Conservation (phyloP, 306 rosid genomes). For the Coriaria nepalensis region DNA sequence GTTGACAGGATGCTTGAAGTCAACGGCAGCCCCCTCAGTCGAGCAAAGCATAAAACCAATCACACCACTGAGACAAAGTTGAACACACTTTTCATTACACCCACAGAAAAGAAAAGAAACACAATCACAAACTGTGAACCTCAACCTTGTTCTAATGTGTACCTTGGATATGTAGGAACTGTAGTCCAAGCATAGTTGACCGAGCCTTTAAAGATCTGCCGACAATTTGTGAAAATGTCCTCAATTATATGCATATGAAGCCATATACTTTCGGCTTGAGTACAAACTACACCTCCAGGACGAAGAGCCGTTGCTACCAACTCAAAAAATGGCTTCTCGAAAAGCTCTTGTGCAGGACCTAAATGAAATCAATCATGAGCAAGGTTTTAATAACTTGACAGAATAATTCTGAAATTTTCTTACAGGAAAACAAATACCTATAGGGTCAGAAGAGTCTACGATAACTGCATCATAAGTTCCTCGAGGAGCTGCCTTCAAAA, state of each 20-base stretch:
- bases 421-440: constrained; percentile 33
- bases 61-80: constrained; percentile 62
- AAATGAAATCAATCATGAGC: constrained; percentile 9
- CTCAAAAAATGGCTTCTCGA: constrained; percentile 78
- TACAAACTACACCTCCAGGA: constrained; percentile 93
- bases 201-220: constrained; percentile 85
- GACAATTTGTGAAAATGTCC: constrained; percentile 71
- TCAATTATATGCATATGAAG: constrained; percentile 95
- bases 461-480: constrained; percentile 90
- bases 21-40: constrained; percentile 85
- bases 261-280: constrained; percentile 99
- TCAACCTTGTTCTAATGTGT: neutral
- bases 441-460: constrained; percentile 96
- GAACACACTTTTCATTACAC: neutral
- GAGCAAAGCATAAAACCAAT: constrained; percentile 99
- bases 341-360: constrained; percentile 99
- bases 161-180: constrained; percentile 98
- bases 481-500: constrained; percentile 69
- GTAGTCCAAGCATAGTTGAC: constrained; percentile 98
- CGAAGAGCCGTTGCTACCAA: constrained; percentile 84
- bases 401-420: neutral
- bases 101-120: neutral
- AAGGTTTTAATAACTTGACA: neutral
- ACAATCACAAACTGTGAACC: neutral
- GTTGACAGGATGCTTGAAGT: constrained; percentile 89